Conservation (phyloP, 129 eudicot genomes). For the Artemisia tridentata region DNA sequence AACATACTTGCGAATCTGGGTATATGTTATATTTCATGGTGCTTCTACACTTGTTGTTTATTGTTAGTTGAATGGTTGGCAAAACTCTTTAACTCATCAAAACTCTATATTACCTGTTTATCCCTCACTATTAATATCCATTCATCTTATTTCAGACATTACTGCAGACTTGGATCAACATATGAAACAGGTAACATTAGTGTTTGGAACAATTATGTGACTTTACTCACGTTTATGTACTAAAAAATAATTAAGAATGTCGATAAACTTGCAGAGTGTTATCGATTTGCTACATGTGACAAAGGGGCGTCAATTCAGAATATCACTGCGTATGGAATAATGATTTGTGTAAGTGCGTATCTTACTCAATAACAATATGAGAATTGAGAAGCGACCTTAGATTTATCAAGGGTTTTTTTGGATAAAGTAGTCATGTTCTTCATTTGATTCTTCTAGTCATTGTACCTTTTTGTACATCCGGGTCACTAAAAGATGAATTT, state of each 20-base stretch:
- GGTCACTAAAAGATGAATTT: too few relatives aligned
- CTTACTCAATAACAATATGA: conserved; percentile 15
- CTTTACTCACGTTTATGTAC: background rate
- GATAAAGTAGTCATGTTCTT: too few relatives aligned
- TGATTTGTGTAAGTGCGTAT: conserved; percentile 74
- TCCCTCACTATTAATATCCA: background rate
- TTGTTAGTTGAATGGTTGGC: conserved; percentile 1
- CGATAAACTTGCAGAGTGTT: conserved; percentile 61
- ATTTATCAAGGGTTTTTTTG: too few relatives aligned
- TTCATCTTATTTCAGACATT: conserved; percentile 57
- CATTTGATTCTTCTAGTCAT: too few relatives aligned
- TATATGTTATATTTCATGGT: conserved; percentile 40
- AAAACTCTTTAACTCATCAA: conserved; percentile 1
- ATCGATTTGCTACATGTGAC: conserved; percentile 63
- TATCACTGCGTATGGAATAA: conserved; percentile 76
- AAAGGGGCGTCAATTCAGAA: conserved; percentile 62
- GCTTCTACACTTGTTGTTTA: conserved; percentile 23
- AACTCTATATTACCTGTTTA: conserved; percentile 11
- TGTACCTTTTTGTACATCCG: too few relatives aligned
- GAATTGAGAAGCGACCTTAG: background rate
- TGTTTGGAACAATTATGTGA: background rate
- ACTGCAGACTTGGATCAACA: conserved; percentile 84
- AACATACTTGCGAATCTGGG: conserved; percentile 67
- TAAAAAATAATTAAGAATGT: background rate
- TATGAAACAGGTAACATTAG: conserved; percentile 45